Percentiles rank a stretch among this genome's conserved stretches.
phyloP scores from a whole-genome alignment of 1,139 yeast species.

The Yamadazyma blattariae region DNA sequence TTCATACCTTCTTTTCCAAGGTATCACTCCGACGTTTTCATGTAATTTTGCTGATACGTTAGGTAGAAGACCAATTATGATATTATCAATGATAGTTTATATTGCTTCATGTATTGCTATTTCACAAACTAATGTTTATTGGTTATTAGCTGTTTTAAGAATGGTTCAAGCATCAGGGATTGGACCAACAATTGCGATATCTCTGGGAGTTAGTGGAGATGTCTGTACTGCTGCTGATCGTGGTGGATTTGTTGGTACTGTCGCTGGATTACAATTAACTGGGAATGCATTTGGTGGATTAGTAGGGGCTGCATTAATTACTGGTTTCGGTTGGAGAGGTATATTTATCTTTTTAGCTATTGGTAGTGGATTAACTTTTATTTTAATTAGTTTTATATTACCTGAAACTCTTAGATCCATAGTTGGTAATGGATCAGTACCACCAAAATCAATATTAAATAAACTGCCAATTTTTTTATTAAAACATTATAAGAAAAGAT shows the following conservation, averaged over 20 bases:
- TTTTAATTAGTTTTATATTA: slow-evolving; percentile 21
- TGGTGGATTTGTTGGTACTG: slow-evolving; percentile 40
- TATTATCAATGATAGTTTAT: slow-evolving; percentile 25
- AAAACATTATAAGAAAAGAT: slow-evolving; percentile 21
- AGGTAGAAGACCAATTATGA: slow-evolving; percentile 36
- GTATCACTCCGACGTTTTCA: slow-evolving; percentile 32
- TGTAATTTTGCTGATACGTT: slow-evolving; percentile 34
- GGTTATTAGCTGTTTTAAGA: slow-evolving; percentile 34
- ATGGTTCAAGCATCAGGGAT: slow-evolving; percentile 42
- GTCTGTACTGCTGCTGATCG: slow-evolving; percentile 34
- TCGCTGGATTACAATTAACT: slow-evolving; percentile 32
- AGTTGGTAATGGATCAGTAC: slow-evolving; percentile 39
- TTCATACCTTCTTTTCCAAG: slow-evolving; percentile 36
- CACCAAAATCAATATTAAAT: slow-evolving; percentile 21
- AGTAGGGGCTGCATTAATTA: slow-evolving; percentile 35
- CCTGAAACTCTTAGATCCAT: slow-evolving; percentile 37
- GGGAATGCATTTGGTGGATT: slow-evolving; percentile 43
- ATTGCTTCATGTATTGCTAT: slow-evolving; percentile 35
- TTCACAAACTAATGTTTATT: slow-evolving; percentile 31
- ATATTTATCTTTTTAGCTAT: slow-evolving; percentile 37
- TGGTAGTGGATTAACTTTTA: slow-evolving; percentile 32
- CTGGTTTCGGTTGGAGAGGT: slow-evolving; percentile 34
- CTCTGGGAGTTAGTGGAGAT: slow-evolving; percentile 41
- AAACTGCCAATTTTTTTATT: slow-evolving; percentile 23
- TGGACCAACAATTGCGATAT: slow-evolving; percentile 39